Evolutionary conservation across 371 early-diverging fungal genomes (phyloP).

Genomic region (Dichotomocladium elegans): DNA sequence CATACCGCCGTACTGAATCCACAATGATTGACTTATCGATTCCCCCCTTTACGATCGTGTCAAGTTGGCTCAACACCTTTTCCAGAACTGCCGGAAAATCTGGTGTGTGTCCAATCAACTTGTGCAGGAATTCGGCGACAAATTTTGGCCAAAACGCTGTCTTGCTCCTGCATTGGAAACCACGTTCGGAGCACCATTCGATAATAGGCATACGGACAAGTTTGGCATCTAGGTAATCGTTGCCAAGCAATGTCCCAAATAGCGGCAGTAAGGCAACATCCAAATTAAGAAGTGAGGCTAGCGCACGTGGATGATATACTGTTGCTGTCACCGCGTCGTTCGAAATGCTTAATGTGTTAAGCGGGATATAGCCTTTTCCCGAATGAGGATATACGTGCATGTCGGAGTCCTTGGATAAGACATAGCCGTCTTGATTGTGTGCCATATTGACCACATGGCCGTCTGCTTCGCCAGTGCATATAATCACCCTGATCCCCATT

Average conservation of each 20-base stretch:
- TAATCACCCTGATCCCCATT: conserved; percentile 20
- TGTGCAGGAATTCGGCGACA: conserved; percentile 23
- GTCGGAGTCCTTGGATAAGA: conserved; percentile 58
- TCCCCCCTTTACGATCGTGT: neutral
- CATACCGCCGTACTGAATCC: conserved; percentile 28
- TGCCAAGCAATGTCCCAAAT: conserved; percentile 53
- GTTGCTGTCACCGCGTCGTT: conserved; percentile 7
- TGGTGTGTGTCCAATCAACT: conserved; percentile 7
- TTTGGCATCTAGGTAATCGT: conserved; percentile 44
- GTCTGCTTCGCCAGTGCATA: conserved; percentile 55
- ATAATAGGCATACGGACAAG: conserved; percentile 30
- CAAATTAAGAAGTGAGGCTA: conserved; percentile 37
- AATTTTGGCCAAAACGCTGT: conserved; percentile 26
- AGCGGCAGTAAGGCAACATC: conserved; percentile 33
- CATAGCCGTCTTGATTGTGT: conserved; percentile 38
- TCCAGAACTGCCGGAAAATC: neutral
- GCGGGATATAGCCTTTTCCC: conserved; percentile 52
- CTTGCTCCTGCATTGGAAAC: conserved; percentile 9
- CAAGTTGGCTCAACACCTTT: conserved; percentile 2
- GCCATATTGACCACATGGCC: conserved; percentile 45
- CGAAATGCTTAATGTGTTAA: conserved; percentile 33
- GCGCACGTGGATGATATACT: conserved; percentile 37
- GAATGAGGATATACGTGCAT: conserved; percentile 51
- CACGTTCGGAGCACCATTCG: conserved; percentile 26
- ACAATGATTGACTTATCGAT: conserved; percentile 18